A percentile compares a stretch with the other conserved stretches of the same genome.
These are phyloP conservation scores for Cenococcum geophilum DNA, from an alignment of 495 filamentous ascomycete genomes.

Conservation along the genomic window DNA sequence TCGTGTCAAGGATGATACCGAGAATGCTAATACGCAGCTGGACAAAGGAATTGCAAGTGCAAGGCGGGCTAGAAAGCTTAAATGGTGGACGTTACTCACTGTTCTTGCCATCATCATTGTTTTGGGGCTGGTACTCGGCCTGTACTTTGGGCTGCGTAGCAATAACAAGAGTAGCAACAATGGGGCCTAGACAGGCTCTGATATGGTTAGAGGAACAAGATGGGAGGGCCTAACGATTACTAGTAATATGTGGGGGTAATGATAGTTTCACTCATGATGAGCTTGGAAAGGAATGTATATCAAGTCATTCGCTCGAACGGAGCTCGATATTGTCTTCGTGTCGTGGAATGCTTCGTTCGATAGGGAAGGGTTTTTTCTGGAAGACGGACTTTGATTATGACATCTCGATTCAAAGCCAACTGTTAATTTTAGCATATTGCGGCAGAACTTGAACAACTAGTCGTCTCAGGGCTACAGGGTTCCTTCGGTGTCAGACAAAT, in stretches of 20 bases:
- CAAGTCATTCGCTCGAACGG: background rate
- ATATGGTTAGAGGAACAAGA: no score
- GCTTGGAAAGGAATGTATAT: background rate
- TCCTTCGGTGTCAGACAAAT: no score
- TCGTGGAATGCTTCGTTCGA: background rate
- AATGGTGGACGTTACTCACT: constrained; percentile 64
- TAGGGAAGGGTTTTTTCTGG: no score
- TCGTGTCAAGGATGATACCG: constrained; percentile 52
- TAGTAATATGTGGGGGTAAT: constrained; percentile 1
- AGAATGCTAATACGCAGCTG: constrained; percentile 55
- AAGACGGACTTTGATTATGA: no score
- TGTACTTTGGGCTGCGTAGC: constrained; percentile 39
- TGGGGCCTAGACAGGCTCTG: background rate
- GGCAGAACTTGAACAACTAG: no score
- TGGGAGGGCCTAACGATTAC: no score
- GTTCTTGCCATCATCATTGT: constrained; percentile 45
- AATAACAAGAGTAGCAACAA: constrained; percentile 8
- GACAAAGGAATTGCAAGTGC: constrained; percentile 55
- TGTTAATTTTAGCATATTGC: no score
- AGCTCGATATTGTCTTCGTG: background rate
- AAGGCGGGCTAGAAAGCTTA: constrained; percentile 54
- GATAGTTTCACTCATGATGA: background rate
- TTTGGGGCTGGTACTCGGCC: constrained; percentile 38
- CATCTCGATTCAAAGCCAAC: no score
- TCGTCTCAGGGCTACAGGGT: no score